Evolutionary conservation across 176 grass and related monocot species (phyloP).

Genomic region (Chloris gayana): DNA sequence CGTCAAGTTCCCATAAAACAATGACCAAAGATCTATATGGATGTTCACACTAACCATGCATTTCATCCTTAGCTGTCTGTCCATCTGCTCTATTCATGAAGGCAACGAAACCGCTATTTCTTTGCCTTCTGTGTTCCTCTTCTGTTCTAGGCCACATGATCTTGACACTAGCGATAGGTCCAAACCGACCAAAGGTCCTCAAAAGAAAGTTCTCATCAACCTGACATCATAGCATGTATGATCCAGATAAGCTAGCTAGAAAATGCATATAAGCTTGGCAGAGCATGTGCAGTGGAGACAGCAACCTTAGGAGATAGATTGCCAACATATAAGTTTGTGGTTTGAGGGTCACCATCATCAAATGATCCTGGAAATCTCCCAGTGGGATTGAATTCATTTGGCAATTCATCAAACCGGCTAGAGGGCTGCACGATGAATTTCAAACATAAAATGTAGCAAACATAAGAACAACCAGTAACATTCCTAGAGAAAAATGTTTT

Average conservation of each 20-base stretch:
- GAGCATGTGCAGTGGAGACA: slow-evolving; percentile 22
- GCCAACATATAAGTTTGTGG: slow-evolving; percentile 98
- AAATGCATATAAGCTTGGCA: slow-evolving; percentile 14
- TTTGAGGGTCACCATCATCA: slow-evolving; percentile 94
- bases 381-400: slow-evolving; percentile 84
- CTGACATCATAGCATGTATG: slow-evolving; percentile 48
- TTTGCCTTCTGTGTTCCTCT: slow-evolving; percentile 91
- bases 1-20: slow-evolving; percentile 26
- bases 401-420: slow-evolving; percentile 92
- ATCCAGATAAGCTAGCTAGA: slow-evolving; percentile 22
- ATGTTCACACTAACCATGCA: slow-evolving; percentile 77
- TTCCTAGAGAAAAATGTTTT: slow-evolving; percentile 23
- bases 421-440: slow-evolving; percentile 52
- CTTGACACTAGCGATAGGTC: slow-evolving; percentile 98
- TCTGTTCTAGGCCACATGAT: slow-evolving; percentile 99
- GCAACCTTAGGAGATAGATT: slow-evolving; percentile 92
- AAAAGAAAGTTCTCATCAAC: slow-evolving; percentile 99
- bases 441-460: slow-evolving; percentile 34
- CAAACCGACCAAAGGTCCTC: slow-evolving; percentile 97
- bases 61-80: slow-evolving; percentile 98
- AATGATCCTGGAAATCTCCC: slow-evolving; percentile 87
- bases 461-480: slow-evolving; percentile 12
- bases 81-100: slow-evolving; percentile 98
- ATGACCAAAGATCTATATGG: slow-evolving; percentile 24
- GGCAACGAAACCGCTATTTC: slow-evolving; percentile 99